phyloP scores from a whole-genome alignment of 2,329 filamentous ascomycete species.

The Penicillium brevicompactum region DNA sequence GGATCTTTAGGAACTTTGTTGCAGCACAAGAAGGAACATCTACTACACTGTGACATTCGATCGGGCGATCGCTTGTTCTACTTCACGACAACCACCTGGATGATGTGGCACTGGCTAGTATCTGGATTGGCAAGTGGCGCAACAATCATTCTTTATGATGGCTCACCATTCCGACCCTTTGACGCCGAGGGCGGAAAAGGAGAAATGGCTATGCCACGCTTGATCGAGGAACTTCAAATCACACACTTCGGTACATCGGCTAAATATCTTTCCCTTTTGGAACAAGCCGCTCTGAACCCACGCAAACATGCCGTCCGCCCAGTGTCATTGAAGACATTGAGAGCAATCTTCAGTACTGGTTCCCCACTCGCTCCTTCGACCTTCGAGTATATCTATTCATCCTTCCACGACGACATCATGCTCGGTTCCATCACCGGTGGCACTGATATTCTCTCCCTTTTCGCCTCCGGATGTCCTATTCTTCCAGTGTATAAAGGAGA shows the following conservation, averaged over 20 bases:
- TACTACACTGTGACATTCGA: slow-evolving; percentile 79
- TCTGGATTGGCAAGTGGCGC: slow-evolving; percentile 81
- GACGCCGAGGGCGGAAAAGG: slow-evolving; percentile 60
- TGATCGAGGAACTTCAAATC: slow-evolving; percentile 78
- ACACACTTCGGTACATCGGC: slow-evolving; percentile 95
- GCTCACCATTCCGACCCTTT: slow-evolving; percentile 80
- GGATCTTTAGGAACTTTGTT: slow-evolving; percentile 85
- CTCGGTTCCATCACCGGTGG: slow-evolving; percentile 92
- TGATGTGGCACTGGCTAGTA: slow-evolving; percentile 99
- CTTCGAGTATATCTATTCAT: slow-evolving; percentile 83
- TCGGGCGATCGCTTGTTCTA: slow-evolving; percentile 79
- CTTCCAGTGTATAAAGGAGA: slow-evolving; percentile 72
- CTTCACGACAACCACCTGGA: slow-evolving; percentile 95
- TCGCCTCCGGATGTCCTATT: slow-evolving; percentile 79
- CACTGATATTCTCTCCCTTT: slow-evolving; percentile 94
- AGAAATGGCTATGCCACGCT: slow-evolving; percentile 76
- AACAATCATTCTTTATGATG: slow-evolving; percentile 86
- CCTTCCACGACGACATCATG: slow-evolving; percentile 79
- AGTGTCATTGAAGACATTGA: slow-evolving; percentile 55
- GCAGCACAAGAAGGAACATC: slow-evolving; percentile 96
- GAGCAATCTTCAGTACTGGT: slow-evolving; percentile 91
- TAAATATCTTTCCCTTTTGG: slow-evolving; percentile 87
- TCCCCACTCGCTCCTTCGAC: slow-evolving; percentile 91
- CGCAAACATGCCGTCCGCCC: slow-evolving; percentile 49
- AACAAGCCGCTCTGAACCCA: slow-evolving; percentile 72